phyloP scores from a whole-genome alignment of 2,329 filamentous ascomycete species.

The Dryadomyces quercivorus region DNA sequence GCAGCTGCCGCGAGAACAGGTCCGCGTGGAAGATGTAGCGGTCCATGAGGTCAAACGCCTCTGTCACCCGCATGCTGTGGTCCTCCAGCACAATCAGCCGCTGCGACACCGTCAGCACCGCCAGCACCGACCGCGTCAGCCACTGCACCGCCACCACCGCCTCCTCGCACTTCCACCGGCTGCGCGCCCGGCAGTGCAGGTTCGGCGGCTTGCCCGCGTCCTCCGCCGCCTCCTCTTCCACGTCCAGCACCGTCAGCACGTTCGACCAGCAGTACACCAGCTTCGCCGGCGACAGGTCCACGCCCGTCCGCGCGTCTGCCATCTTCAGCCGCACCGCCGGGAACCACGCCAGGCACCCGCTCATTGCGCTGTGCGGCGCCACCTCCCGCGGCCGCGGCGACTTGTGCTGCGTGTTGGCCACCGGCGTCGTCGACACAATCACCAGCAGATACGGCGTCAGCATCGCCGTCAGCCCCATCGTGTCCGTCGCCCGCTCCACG shows the following conservation, averaged over 20 bases:
- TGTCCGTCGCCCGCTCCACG: conserved; percentile 75
- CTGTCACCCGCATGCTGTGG: conserved; percentile 69
- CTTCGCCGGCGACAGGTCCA: conserved; percentile 67
- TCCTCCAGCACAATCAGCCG: conserved; percentile 88
- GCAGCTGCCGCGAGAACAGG: conserved; percentile 78
- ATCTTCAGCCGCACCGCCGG: conserved; percentile 86
- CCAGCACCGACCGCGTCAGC: conserved; percentile 86
- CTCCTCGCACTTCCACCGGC: conserved; percentile 86
- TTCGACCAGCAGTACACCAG: conserved; percentile 98
- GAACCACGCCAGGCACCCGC: conserved; percentile 92
- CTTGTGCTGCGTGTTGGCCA: conserved; percentile 95
- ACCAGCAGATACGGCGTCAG: conserved; percentile 91
- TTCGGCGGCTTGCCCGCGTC: conserved; percentile 65
- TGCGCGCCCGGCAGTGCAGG: conserved; percentile 70
- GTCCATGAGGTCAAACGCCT: conserved; percentile 83
- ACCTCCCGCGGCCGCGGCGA: conserved; percentile 83
- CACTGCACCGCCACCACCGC: conserved; percentile 94
- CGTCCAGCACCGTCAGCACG: conserved; percentile 83
- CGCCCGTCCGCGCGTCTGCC: conserved; percentile 52
- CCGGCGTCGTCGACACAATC: conserved; percentile 90
- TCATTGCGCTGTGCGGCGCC: conserved; percentile 79
- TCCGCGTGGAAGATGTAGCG: conserved; percentile 89
- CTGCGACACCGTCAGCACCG: conserved; percentile 87
- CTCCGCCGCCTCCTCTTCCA: conserved; percentile 57
- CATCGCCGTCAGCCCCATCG: conserved; percentile 84